Evolutionary conservation across 2,329 filamentous ascomycete species (phyloP), one percentile per base, ranked within the genome.

Genomic region (Fonsecaea erecta): DNA sequence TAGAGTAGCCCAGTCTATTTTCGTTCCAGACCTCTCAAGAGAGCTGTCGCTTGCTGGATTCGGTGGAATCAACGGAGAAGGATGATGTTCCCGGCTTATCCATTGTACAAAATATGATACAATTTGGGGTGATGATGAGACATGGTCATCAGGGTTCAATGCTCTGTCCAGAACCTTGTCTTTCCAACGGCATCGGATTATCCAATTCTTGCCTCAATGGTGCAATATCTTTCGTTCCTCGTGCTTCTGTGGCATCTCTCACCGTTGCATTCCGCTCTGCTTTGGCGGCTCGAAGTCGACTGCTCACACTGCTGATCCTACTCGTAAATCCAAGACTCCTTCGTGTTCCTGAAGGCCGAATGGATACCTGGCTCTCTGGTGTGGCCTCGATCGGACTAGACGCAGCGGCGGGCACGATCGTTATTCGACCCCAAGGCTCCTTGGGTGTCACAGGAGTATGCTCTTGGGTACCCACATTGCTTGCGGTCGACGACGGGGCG

Each of bases 261-360:
- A 54, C 21, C 37, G 56, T 62, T 7, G 43, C 63, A 35, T 60
- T 64, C 26, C 70, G 57, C 32, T 72, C 68, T 37, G 60, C 61
- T 46, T 68, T 68, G 43, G 64, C 70, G 28, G 68, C 68, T 55
- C 69, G 66, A 6, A 72, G 51, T 54, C 69, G 64, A 64, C 61
- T 71, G 48, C 69, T 68, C 32, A 72, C 70, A 32, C 69, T 71
- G 46, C 63, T 68, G 24, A 72, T 65, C 24, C 69, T 61, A 54
- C 68, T 70, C 8, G 69, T 63, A 48, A 72, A 72, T 9, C 70
- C 70, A 12, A 71, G 60, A 46, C 68, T 70, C 51, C 70, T 66
- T 40, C 70, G 63, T 6, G 57, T 58, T 18, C 26, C 32, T 16
- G 65, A 58, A 24, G 62, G 65, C 21, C 54, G 59, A 26, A 58